Conservation (phyloP, 2,329 filamentous ascomycete genomes). For the Stagonosporopsis rhizophila region DNA sequence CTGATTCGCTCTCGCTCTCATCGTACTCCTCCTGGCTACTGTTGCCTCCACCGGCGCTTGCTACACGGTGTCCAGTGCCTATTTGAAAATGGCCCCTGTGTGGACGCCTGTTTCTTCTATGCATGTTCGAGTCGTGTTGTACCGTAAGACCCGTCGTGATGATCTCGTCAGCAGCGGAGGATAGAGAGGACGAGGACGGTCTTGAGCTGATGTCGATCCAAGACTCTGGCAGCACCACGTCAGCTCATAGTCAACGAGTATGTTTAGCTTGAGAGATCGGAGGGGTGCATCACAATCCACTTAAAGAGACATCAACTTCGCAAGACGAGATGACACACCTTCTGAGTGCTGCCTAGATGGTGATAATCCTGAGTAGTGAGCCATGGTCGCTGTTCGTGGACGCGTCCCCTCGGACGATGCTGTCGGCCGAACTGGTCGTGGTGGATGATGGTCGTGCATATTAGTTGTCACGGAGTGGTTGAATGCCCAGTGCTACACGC, state of each 20-base stretch:
- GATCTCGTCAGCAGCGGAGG: slow-evolving; percentile 84
- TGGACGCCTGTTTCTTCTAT: slow-evolving; percentile 63
- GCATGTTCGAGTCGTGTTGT: slow-evolving; percentile 67
- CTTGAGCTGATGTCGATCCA: slow-evolving; percentile 96
- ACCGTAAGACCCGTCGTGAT: slow-evolving; percentile 87
- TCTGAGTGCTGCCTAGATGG: slow-evolving; percentile 39
- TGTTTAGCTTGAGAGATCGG: background rate
- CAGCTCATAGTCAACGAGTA: slow-evolving; percentile 17
- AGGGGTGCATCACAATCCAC: background rate
- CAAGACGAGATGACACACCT: slow-evolving; percentile 25
- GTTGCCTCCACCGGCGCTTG: slow-evolving; percentile 60
- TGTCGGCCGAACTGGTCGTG: slow-evolving; percentile 31
- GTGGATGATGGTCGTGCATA: slow-evolving; percentile 41
- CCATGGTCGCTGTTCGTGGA: slow-evolving; percentile 30
- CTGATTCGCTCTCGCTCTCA: slow-evolving; percentile 89
- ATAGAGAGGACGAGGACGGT: slow-evolving; percentile 91
- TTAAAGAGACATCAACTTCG: background rate
- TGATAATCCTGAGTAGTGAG: slow-evolving; percentile 24
- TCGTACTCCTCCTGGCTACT: slow-evolving; percentile 96
- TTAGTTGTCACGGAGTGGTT: background rate
- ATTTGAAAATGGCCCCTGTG: slow-evolving; percentile 45
- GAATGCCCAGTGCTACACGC: background rate
- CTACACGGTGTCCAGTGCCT: slow-evolving; percentile 50
- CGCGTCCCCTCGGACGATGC: slow-evolving; percentile 25
- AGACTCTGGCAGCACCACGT: slow-evolving; percentile 70